Conservation (phyloP, 768 basidiomycete genomes). For the Pulveroboletus sp. region DNA sequence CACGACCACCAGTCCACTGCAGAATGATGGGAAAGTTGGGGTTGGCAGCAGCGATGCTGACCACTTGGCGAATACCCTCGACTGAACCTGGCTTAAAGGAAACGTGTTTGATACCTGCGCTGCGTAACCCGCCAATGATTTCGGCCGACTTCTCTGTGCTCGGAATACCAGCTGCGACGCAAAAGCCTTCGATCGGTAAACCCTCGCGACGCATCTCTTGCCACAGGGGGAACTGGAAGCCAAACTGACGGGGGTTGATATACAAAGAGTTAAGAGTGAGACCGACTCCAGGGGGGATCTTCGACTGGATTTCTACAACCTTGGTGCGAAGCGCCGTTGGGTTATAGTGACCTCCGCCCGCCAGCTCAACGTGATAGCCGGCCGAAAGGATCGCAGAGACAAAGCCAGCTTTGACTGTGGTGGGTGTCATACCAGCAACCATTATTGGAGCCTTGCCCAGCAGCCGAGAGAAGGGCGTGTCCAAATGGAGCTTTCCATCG, state of each 20-base stretch:
- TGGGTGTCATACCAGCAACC: slow-evolving; percentile 99
- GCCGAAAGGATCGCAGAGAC: slow-evolving; percentile 90
- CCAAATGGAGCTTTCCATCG: slow-evolving; percentile 88
- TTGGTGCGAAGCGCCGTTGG: slow-evolving; percentile 83
- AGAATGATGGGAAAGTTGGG: slow-evolving; percentile 96
- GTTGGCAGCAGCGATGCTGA: slow-evolving; percentile 92
- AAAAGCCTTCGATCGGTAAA: slow-evolving; percentile 96
- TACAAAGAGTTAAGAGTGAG: slow-evolving; percentile 93
- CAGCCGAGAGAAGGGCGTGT: slow-evolving; percentile 95
- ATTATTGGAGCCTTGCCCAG: slow-evolving; percentile 97
- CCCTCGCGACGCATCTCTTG: slow-evolving; percentile 96
- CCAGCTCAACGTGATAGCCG: slow-evolving; percentile 94
- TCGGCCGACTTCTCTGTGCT: slow-evolving; percentile 95
- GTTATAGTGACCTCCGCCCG: slow-evolving; percentile 98
- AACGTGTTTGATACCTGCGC: slow-evolving; percentile 90
- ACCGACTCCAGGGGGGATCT: slow-evolving; percentile 84
- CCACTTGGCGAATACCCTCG: slow-evolving; percentile 95
- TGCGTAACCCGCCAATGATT: slow-evolving; percentile 81
- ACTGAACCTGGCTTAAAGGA: slow-evolving; percentile 98
- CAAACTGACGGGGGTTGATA: slow-evolving; percentile 96
- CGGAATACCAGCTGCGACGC: slow-evolving; percentile 96
- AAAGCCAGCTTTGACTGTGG: slow-evolving; percentile 93
- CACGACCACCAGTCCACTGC: slow-evolving; percentile 99
- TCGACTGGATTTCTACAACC: slow-evolving; percentile 85
- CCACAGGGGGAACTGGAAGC: slow-evolving; percentile 97